phyloP scores from a whole-genome alignment of 148 eudicot species.

The Mesembryanthemum crystallinum region DNA sequence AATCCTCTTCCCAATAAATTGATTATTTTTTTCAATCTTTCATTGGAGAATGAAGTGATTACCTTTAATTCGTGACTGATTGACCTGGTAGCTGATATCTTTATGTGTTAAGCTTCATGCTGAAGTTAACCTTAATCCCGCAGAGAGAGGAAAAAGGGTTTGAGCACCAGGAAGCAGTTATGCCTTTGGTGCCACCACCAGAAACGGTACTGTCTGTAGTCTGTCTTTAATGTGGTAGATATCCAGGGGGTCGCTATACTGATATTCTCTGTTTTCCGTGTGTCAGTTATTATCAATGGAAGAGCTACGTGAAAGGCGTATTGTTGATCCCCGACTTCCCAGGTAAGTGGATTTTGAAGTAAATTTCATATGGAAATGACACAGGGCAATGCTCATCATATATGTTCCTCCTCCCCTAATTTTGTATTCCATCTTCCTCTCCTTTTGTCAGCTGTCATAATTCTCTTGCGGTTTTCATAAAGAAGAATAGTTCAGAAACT shows the following conservation, averaged over 20 bases:
- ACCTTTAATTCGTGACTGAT: background rate
- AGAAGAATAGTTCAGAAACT: background rate
- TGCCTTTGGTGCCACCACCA: slow-evolving; percentile 82
- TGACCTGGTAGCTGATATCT: background rate
- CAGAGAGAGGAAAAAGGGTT: slow-evolving; percentile 91
- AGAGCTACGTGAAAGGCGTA: slow-evolving; percentile 77
- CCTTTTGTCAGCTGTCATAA: background rate
- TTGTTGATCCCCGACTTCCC: slow-evolving; percentile 90
- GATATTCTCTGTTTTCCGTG: background rate
- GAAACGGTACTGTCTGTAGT: slow-evolving; percentile 49
- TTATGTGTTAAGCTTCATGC: background rate
- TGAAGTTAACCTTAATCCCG: slow-evolving; percentile 19
- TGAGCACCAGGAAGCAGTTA: slow-evolving; percentile 73
- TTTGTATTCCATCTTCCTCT: background rate
- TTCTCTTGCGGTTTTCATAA: background rate
- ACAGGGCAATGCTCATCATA: background rate
- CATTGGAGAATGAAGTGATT: background rate
- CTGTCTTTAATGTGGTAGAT: slow-evolving; percentile 15
- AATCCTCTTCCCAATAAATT: background rate
- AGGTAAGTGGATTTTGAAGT: slow-evolving; percentile 37
- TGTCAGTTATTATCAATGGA: slow-evolving; percentile 82
- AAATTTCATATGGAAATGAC: background rate
- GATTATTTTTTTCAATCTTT: background rate
- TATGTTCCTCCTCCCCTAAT: background rate
- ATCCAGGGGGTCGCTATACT: slow-evolving; percentile 1